phyloP scores from a whole-genome alignment of 2,329 filamentous ascomycete species.

The Aspergillus viridinutans region DNA sequence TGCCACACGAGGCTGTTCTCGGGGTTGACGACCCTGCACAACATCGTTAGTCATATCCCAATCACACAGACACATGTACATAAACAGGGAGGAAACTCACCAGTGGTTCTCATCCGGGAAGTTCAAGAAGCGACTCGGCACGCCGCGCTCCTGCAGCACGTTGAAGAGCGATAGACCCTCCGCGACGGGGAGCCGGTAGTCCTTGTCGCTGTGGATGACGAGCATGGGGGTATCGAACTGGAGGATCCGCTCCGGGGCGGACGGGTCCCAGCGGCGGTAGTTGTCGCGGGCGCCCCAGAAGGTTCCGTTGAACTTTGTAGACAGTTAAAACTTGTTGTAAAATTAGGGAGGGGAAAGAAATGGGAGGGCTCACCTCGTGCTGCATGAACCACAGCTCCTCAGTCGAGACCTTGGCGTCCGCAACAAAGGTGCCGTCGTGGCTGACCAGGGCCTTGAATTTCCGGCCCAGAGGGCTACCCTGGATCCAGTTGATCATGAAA shows the following conservation, averaged over 20 bases:
- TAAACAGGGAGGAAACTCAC: conserved; percentile 15
- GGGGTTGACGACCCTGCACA: conserved; percentile 67
- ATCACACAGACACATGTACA: too few species aligned
- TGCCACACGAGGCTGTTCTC: conserved; percentile 92
- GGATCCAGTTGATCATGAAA: conserved; percentile 71
- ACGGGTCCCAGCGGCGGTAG: conserved; percentile 68
- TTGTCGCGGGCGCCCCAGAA: conserved; percentile 54
- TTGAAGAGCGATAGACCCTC: conserved; percentile 81
- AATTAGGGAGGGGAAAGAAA: too few species aligned
- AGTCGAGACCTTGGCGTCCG: conserved; percentile 46
- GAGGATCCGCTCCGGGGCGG: conserved; percentile 50
- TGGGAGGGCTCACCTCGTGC: conserved; percentile 34
- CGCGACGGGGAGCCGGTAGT: conserved; percentile 77
- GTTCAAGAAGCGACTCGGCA: conserved; percentile 71
- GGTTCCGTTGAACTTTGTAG: conserved; percentile 42
- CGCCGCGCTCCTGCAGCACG: conserved; percentile 66
- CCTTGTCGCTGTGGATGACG: conserved; percentile 78
- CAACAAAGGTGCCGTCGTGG: conserved; percentile 79
- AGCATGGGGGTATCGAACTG: conserved; percentile 79
- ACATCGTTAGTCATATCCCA: neutral
- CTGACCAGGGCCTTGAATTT: conserved; percentile 84
- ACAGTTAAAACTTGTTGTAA: neutral
- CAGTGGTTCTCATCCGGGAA: conserved; percentile 73
- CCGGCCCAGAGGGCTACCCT: conserved; percentile 76
- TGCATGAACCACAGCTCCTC: conserved; percentile 52